Evolutionary conservation across 2,329 filamentous ascomycete genomes (phyloP).

Genomic region (Verticillium albo-atrum): DNA sequence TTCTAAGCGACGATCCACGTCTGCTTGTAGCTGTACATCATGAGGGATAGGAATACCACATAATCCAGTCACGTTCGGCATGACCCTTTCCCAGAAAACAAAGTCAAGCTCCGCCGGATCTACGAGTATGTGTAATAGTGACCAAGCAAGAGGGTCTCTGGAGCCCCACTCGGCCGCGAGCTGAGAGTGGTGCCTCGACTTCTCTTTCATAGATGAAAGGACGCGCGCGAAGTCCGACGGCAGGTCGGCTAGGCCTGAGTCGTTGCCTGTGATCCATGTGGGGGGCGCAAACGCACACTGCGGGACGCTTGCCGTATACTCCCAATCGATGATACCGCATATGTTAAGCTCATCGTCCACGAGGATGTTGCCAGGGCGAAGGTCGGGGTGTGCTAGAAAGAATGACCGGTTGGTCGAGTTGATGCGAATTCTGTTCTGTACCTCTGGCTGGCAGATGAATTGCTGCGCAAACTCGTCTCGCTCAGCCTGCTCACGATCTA

Average conservation of each 20-base stretch:
- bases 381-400: slow-evolving; percentile 6
- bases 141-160: background rate
- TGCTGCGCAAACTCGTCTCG: slow-evolving; percentile 11
- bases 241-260: background rate
- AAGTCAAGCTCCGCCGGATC: background rate
- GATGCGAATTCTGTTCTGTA: background rate
- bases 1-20: background rate
- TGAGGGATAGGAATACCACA: background rate
- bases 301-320: slow-evolving; percentile 4
- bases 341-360: slow-evolving; percentile 6
- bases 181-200: background rate
- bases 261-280: slow-evolving; percentile 8
- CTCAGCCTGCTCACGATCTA: slow-evolving; percentile 5
- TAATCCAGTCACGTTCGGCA: background rate
- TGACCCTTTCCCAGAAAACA: background rate
- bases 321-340: slow-evolving; percentile 8
- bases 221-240: background rate
- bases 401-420: slow-evolving; percentile 6
- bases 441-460: background rate
- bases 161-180: background rate
- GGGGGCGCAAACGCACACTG: slow-evolving; percentile 3
- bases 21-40: background rate
- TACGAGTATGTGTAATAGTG: background rate
- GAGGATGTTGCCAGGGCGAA: slow-evolving; percentile 6
- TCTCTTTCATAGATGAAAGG: background rate